Evolutionary conservation across 495 filamentous ascomycete species (phyloP).

Genomic region (Hyaloscypha hepaticicola): DNA sequence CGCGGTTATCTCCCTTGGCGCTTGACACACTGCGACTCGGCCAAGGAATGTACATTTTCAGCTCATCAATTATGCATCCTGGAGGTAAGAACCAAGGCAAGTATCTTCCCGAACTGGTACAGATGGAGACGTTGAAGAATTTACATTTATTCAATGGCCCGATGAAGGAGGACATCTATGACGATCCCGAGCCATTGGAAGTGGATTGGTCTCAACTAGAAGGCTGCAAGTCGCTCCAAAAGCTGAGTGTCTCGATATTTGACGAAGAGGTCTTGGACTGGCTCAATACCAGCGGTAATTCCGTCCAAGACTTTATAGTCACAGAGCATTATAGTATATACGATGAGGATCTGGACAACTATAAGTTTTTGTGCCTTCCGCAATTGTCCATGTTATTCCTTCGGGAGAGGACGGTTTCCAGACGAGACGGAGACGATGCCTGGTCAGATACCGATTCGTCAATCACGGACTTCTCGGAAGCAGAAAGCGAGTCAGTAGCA

Average conservation of each 20-base stretch:
- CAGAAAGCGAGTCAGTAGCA: no score
- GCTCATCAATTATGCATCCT: no score
- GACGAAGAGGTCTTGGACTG: constrained; percentile 2
- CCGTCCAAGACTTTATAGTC: constrained; percentile 4
- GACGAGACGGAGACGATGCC: no score
- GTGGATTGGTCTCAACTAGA: background rate
- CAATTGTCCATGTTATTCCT: constrained; percentile 15
- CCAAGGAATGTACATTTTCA: no score
- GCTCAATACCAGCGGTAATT: background rate
- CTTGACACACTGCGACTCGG: no score
- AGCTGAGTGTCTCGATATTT: constrained; percentile 2
- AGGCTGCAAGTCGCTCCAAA: background rate
- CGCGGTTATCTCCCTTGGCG: no score
- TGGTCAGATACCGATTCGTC: no score
- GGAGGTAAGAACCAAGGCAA: no score
- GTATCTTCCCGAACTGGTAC: no score
- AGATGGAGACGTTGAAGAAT: no score
- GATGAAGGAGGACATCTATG: background rate
- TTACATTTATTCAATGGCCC: no score
- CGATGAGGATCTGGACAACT: constrained; percentile 3
- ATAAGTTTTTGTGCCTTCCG: background rate
- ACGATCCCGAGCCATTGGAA: background rate
- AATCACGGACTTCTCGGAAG: no score
- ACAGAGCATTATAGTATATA: constrained; percentile 12
- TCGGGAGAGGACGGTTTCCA: background rate